These are phyloP conservation scores for Neonectria ditissima DNA, from an alignment of 2,329 filamentous ascomycete genomes.

Conservation along the genomic window DNA sequence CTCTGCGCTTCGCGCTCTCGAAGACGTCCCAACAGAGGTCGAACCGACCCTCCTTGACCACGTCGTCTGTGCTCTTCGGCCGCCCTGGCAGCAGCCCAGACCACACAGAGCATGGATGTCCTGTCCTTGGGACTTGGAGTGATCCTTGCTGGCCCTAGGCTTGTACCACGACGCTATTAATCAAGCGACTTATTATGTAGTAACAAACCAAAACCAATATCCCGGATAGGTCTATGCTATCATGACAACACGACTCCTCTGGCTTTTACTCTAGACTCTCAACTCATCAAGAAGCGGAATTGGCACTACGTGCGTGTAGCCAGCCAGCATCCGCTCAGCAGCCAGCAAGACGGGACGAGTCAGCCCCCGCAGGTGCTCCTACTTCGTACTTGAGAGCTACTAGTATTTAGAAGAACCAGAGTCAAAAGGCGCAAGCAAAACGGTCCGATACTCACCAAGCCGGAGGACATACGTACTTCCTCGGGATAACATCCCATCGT, in stretches of 20 bases:
- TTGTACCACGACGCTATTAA: slow-evolving; percentile 8
- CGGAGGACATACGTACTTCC: slow-evolving; percentile 5
- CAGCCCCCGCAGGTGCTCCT: not conserved
- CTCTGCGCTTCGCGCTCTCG: too few relatives aligned
- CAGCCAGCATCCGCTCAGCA: not conserved
- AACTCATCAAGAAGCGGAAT: not conserved
- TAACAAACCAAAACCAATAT: slow-evolving; percentile 4
- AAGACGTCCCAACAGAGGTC: too few relatives aligned
- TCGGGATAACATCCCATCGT: slow-evolving; percentile 18
- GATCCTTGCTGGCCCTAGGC: slow-evolving; percentile 16
- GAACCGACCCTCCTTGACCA: slow-evolving; percentile 8
- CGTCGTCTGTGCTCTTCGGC: slow-evolving; percentile 15
- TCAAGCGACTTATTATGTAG: slow-evolving; percentile 11
- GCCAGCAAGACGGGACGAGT: not conserved
- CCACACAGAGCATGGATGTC: slow-evolving; percentile 20
- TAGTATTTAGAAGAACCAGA: not conserved
- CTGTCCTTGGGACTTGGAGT: slow-evolving; percentile 6
- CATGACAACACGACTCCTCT: not conserved
- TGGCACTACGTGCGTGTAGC: too few relatives aligned
- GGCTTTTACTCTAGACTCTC: not conserved
- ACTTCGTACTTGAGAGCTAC: not conserved
- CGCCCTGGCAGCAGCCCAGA: slow-evolving; percentile 8
- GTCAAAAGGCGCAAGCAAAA: slow-evolving; percentile 1
- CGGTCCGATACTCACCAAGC: slow-evolving; percentile 9
- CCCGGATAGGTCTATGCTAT: slow-evolving; percentile 11